These are phyloP conservation scores for Cladosporium sp. DNA, from an alignment of 2,329 filamentous ascomycete species.

Conservation along the genomic window DNA sequence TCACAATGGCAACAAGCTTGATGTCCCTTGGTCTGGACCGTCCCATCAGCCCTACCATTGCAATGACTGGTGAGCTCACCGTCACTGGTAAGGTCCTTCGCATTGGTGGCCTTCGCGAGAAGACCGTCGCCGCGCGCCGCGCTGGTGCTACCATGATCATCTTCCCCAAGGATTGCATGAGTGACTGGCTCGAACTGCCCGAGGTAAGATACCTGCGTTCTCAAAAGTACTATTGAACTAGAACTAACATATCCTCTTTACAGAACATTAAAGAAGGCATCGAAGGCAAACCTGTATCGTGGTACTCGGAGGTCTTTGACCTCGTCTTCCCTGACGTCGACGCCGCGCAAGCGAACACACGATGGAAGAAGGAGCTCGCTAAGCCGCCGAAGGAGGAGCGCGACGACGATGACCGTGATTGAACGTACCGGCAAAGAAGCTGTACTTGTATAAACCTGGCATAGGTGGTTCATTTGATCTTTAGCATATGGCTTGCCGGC, in stretches of 20 bases:
- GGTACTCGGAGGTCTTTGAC: conserved; percentile 93
- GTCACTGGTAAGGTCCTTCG: conserved; percentile 94
- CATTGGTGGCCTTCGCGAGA: conserved; percentile 92
- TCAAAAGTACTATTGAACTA: not conserved
- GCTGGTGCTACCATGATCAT: conserved; percentile 92
- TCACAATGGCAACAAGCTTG: conserved; percentile 96
- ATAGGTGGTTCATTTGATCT: not conserved
- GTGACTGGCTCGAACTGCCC: conserved; percentile 95
- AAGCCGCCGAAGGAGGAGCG: conserved; percentile 57
- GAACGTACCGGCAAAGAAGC: not conserved
- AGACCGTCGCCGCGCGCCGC: conserved; percentile 91
- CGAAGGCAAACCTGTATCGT: conserved; percentile 83
- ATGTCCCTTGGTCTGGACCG: conserved; percentile 80
- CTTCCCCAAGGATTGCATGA: conserved; percentile 93
- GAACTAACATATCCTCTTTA: not conserved
- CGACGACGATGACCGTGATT: conserved; percentile 26
- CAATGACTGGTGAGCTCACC: conserved; percentile 97
- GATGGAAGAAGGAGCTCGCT: conserved; percentile 66
- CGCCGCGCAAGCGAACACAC: conserved; percentile 66
- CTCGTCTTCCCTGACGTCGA: conserved; percentile 85
- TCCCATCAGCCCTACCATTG: conserved; percentile 78
- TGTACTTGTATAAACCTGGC: not conserved
- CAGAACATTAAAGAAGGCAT: conserved; percentile 98
- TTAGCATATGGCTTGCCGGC: conserved; percentile 4
- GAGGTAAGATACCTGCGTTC: conserved; percentile 64